Percentiles rank a stretch among this genome's conserved stretches.
phyloP scores from a whole-genome alignment of 2,329 filamentous ascomycete genomes.

The Monosporascus sp. region DNA sequence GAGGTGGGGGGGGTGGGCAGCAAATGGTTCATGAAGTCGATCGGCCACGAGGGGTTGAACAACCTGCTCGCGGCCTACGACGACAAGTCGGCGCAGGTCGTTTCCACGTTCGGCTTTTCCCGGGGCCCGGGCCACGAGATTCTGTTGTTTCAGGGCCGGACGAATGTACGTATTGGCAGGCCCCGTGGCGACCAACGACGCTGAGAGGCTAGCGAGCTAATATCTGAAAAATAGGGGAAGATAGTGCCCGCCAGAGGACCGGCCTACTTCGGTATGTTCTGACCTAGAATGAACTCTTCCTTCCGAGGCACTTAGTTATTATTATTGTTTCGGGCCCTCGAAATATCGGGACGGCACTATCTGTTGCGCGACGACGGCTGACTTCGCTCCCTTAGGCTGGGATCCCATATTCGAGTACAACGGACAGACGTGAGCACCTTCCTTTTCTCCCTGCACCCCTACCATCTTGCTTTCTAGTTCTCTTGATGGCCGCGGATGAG shows the following conservation, averaged over 20 bases:
- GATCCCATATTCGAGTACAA: slow-evolving; percentile 94
- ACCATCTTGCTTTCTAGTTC: background rate
- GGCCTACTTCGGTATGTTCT: slow-evolving; percentile 67
- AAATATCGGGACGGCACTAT: too few relatives aligned
- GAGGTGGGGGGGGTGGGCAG: slow-evolving; percentile 37
- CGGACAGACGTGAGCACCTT: slow-evolving; percentile 62
- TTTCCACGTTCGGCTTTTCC: slow-evolving; percentile 94
- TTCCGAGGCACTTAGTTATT: too few relatives aligned
- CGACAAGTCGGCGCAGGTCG: slow-evolving; percentile 86
- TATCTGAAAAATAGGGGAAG: slow-evolving; percentile 45
- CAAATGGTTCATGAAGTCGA: slow-evolving; percentile 85
- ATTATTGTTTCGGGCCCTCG: too few relatives aligned
- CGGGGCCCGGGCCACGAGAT: slow-evolving; percentile 78
- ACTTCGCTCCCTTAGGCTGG: slow-evolving; percentile 60
- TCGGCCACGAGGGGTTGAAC: slow-evolving; percentile 83
- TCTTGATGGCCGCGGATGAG: too few relatives aligned
- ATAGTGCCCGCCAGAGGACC: slow-evolving; percentile 83
- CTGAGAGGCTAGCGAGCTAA: background rate
- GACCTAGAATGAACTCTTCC: background rate
- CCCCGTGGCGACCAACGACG: background rate
- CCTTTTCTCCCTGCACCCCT: background rate
- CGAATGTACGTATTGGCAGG: slow-evolving; percentile 51
- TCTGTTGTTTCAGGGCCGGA: slow-evolving; percentile 86
- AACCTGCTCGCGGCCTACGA: slow-evolving; percentile 83
- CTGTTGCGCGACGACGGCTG: background rate